Evolutionary conservation across 345 rosid species (phyloP).

Genomic region (Syzygium jambos): DNA sequence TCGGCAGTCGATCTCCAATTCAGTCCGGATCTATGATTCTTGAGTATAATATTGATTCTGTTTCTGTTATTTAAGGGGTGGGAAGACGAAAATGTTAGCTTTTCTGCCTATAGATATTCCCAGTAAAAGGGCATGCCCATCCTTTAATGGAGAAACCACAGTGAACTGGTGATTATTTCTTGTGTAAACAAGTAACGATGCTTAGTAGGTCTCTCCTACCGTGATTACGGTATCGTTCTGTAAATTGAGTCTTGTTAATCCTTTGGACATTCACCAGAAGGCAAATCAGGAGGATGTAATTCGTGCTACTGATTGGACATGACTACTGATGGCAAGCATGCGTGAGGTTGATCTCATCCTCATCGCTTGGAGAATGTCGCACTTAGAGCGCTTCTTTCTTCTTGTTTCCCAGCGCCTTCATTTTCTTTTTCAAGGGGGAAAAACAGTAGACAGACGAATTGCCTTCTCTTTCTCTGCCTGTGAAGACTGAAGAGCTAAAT

Average conservation of each 20-base stretch:
- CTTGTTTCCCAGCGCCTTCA: neutral
- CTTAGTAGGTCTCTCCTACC: neutral
- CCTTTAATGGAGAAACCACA: neutral
- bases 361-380: neutral
- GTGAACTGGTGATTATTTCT: neutral
- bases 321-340: neutral
- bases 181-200: neutral
- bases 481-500: neutral
- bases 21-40: slow-evolving; percentile 61
- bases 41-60: slow-evolving; percentile 1
- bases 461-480: neutral
- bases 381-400: neutral
- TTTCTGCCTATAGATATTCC: neutral
- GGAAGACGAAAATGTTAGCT: neutral
- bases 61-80: neutral
- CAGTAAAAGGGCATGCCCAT: neutral
- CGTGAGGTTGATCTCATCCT: neutral
- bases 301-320: neutral
- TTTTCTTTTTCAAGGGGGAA: neutral
- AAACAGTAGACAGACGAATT: neutral
- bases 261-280: neutral
- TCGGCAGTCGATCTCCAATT: slow-evolving; percentile 45
- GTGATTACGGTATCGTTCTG: neutral
- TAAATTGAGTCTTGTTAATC: neutral
- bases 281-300: neutral